Evolutionary conservation across 2,329 filamentous ascomycete species (phyloP).

Genomic region (Biscogniauxia sp.): DNA sequence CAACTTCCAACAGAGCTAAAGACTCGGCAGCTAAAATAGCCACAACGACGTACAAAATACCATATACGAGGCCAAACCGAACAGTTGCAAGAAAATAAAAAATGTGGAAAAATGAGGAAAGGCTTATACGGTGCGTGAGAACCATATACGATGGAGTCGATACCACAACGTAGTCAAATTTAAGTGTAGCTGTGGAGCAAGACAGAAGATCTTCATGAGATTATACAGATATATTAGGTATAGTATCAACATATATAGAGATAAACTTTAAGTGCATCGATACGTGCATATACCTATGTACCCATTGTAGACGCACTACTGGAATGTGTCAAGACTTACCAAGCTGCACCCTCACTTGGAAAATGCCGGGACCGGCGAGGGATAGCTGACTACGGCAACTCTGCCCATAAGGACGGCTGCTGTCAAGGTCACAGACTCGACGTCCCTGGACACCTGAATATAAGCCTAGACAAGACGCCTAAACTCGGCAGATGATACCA

Average conservation of each 20-base stretch:
- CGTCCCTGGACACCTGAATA: slow-evolving; percentile 35
- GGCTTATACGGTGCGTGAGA: not conserved
- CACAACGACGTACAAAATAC: too few species aligned
- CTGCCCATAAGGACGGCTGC: slow-evolving; percentile 24
- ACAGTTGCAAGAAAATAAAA: not conserved
- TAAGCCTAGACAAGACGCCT: slow-evolving; percentile 51
- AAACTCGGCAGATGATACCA: slow-evolving; percentile 40
- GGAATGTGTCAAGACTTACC: slow-evolving; percentile 26
- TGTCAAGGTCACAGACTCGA: slow-evolving; percentile 31
- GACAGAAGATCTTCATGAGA: not conserved
- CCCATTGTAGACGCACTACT: not conserved
- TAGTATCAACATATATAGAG: too few species aligned
- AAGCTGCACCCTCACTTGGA: slow-evolving; percentile 18
- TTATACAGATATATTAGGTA: not conserved
- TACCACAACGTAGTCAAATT: not conserved
- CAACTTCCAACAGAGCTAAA: too few species aligned
- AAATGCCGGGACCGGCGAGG: slow-evolving; percentile 18
- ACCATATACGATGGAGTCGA: not conserved
- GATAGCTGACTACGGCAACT: slow-evolving; percentile 13
- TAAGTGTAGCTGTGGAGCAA: not conserved
- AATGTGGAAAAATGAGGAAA: not conserved
- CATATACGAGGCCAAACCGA: too few species aligned
- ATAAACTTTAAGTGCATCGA: not conserved
- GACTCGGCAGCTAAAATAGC: too few species aligned
- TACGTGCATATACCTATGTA: not conserved